Conservation (phyloP, 2,329 filamentous ascomycete species). For the Alternaria hordeiaustralica region DNA sequence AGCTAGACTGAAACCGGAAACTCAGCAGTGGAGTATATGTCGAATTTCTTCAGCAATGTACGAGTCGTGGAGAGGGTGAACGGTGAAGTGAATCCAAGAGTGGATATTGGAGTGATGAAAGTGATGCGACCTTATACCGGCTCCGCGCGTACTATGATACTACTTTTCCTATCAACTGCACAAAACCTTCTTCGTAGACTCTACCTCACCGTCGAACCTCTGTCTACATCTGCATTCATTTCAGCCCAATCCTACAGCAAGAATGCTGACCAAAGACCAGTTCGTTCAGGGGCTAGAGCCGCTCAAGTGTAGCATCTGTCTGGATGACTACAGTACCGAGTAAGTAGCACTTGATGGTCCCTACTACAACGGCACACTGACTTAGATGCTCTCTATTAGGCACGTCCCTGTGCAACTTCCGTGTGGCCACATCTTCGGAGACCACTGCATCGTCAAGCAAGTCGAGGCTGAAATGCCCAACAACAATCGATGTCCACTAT, state of each 20-base stretch:
- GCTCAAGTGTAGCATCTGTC: conserved; percentile 3
- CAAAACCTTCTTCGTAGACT: not conserved
- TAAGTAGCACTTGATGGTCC: not conserved
- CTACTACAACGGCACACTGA: not conserved
- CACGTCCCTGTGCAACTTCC: conserved; percentile 1
- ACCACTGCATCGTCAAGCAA: conserved; percentile 2
- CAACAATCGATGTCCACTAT: not conserved
- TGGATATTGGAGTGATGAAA: not conserved
- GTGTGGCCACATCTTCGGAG: conserved; percentile 4
- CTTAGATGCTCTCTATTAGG: not conserved
- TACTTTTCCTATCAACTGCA: not conserved
- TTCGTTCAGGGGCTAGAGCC: conserved; percentile 4
- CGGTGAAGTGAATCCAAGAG: not conserved
- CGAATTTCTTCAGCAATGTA: not conserved
- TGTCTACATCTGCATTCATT: not conserved
- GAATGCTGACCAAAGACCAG: not conserved
- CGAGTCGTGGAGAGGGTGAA: not conserved
- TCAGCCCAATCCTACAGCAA: not conserved
- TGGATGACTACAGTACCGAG: not conserved
- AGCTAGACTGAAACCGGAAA: not conserved
- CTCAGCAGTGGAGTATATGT: not conserved
- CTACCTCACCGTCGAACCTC: not conserved
- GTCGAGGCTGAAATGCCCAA: not conserved
- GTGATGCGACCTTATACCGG: not conserved
- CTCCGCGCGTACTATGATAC: not conserved